A percentile compares a stretch with the other conserved stretches of the same genome.
Conservation (phyloP, 352 stramenopile species). For the Globisporangium lucens region DNA sequence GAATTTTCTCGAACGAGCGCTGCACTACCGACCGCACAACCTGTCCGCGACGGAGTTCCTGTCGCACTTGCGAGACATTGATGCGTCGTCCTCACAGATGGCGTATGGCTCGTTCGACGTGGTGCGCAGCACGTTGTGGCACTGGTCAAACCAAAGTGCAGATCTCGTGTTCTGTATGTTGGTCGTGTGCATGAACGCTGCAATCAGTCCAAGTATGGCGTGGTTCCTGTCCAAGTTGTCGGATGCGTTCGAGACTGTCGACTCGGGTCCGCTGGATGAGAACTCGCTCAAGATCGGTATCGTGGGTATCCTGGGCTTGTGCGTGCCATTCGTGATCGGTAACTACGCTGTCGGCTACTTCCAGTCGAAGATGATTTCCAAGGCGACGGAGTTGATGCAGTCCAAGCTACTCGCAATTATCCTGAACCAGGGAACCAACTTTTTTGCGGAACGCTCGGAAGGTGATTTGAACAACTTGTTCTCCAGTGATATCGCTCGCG, state of each 20-base stretch:
- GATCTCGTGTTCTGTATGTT: constrained; percentile 75
- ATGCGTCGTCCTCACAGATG: constrained; percentile 69
- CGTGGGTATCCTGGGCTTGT: constrained; percentile 68
- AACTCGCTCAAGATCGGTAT: constrained; percentile 64
- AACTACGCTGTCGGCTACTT: constrained; percentile 87
- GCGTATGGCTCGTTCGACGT: constrained; percentile 78
- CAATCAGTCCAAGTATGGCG: constrained; percentile 74
- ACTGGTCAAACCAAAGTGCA: constrained; percentile 83
- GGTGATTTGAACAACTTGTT: constrained; percentile 89
- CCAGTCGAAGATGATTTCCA: constrained; percentile 90
- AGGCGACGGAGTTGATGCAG: constrained; percentile 80
- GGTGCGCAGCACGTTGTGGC: constrained; percentile 70
- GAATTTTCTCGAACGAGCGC: constrained; percentile 77
- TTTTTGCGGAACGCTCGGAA: constrained; percentile 83
- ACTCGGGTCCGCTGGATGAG: constrained; percentile 38
- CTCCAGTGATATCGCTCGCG: constrained; percentile 79
- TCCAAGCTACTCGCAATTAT: constrained; percentile 75
- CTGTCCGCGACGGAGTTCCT: constrained; percentile 84
- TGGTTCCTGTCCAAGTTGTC: constrained; percentile 76
- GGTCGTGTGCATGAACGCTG: constrained; percentile 80
- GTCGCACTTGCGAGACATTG: constrained; percentile 78
- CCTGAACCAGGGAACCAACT: constrained; percentile 70
- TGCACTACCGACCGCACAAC: constrained; percentile 71
- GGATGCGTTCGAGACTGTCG: constrained; percentile 59
- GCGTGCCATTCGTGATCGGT: constrained; percentile 82